Evolutionary conservation across 2,329 filamentous ascomycete genomes (phyloP).

Genomic region (Colletotrichum australisinense): DNA sequence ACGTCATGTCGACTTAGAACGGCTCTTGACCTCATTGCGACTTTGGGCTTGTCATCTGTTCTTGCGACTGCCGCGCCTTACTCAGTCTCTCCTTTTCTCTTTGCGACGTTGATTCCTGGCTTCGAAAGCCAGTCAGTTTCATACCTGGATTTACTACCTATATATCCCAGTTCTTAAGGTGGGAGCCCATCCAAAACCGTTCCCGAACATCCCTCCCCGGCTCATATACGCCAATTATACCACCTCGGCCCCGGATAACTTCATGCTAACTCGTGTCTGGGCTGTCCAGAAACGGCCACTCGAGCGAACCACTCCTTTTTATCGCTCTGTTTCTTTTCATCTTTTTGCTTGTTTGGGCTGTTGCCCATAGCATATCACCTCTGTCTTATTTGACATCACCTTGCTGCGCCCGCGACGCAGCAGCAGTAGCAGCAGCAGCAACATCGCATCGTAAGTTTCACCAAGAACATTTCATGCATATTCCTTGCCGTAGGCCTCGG

Average conservation of each 20-base stretch:
- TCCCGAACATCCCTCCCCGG: conserved; percentile 29
- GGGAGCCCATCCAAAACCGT: conserved; percentile 22
- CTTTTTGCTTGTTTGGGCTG: background rate
- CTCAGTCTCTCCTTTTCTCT: background rate
- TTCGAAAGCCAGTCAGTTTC: conserved; percentile 29
- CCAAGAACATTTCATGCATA: conserved; percentile 30
- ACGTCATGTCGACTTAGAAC: conserved; percentile 27
- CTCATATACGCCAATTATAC: conserved; percentile 10
- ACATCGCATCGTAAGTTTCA: conserved; percentile 26
- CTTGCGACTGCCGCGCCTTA: conserved; percentile 13
- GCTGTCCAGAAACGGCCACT: conserved; percentile 12
- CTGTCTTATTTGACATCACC: conserved; percentile 6
- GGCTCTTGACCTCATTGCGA: conserved; percentile 11
- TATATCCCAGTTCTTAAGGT: conserved; percentile 27
- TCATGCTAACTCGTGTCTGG: conserved; percentile 16
- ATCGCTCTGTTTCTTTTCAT: background rate
- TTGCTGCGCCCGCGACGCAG: conserved; percentile 22
- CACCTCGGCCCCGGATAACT: background rate
- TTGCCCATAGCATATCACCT: background rate
- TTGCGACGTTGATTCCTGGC: conserved; percentile 20
- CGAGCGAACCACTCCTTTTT: conserved; percentile 18
- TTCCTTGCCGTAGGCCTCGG: conserved; percentile 28
- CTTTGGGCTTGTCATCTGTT: background rate
- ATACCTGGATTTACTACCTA: conserved; percentile 21
- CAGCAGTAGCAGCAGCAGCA: background rate